Base-by-base conservation (phyloP, 805 yeast species). In the Saccharomycopsis babjevae region DNA sequence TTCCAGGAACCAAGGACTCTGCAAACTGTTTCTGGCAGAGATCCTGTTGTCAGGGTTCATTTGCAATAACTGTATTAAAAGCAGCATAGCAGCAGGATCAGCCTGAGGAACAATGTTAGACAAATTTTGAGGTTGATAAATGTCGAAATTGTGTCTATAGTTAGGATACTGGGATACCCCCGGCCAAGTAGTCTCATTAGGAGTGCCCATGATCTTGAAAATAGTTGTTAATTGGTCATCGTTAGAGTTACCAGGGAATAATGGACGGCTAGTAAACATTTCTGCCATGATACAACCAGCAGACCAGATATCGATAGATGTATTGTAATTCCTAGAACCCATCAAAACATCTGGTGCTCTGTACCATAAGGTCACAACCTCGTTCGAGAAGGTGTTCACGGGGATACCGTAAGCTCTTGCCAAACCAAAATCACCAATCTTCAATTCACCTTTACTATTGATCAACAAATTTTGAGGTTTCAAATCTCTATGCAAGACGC, bases 351-450 rank as follows among this genome's bases (percentile, higher is more conserved):
- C 63, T 20, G 63, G 63, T 5, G 63, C 61, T 25, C 63, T 54
- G 57, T 88, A 94, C 99, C 99, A 94, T 65, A 94, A 77, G 0
- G 99, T 94, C 54, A 94, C 99, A 59, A 94, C 98, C 72, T 94
- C 99, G 73, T 93, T 94, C 22, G 97, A 89, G 70, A 92, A 94
- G 0, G 99, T 94, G 75, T 96, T 91, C 64, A 94, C 93, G 1
- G 99, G 99, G 59, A 94, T 96, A 18, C 99, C 99, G 75, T 89
- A 94, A 4, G 99, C 99, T 65, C 99, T 79, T 0, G 98, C 98
- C 61, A 94, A 80, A 42, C 99, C 99, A 72, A 94, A 94, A 76
- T 94, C 99, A 43, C 97, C 99, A 65, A 94, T 77, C 71, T 94
- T 94, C 68, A 94, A 78, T 71, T 88, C 94, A 7, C 99, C 99